Evolutionary conservation across 495 filamentous ascomycete genomes (phyloP).

Genomic region (Penicillium paradoxum): DNA sequence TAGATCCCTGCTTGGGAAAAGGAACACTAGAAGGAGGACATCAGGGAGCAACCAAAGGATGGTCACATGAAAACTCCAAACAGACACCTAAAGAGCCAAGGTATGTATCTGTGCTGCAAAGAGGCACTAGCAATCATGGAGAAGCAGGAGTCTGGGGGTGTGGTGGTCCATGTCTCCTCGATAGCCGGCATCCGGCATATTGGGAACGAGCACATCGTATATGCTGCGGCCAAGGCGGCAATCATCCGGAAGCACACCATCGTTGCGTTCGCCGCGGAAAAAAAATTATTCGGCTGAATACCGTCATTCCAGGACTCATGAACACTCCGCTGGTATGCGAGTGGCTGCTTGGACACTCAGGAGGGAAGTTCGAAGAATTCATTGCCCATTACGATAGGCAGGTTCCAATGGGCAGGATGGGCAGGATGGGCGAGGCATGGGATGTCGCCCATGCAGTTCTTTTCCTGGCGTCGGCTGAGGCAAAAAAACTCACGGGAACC

Average conservation of each 20-base stretch:
- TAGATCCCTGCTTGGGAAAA: no score
- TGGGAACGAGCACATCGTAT: constrained; percentile 48
- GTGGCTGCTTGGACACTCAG: background rate
- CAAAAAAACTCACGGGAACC: no score
- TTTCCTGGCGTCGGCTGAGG: no score
- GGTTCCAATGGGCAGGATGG: no score
- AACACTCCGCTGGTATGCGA: constrained; percentile 28
- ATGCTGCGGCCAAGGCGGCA: constrained; percentile 47
- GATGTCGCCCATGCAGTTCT: no score
- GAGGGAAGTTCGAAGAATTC: no score
- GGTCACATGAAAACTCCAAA: no score
- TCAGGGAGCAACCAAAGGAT: no score
- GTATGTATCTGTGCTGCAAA: constrained; percentile 46
- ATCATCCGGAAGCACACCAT: constrained; percentile 46
- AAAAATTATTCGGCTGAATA: constrained; percentile 49
- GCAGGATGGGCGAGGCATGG: no score
- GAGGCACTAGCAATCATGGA: constrained; percentile 49
- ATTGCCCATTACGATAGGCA: no score
- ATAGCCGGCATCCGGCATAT: constrained; percentile 50
- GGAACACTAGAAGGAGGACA: no score
- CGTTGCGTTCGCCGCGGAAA: constrained; percentile 43
- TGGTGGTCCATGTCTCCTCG: constrained; percentile 40
- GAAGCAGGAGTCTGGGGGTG: constrained; percentile 33
- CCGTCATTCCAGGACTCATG: constrained; percentile 49
- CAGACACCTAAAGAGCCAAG: no score